Conservation (phyloP, 1,284 basidiomycete genomes). For the Bondarzewia mesenterica region DNA sequence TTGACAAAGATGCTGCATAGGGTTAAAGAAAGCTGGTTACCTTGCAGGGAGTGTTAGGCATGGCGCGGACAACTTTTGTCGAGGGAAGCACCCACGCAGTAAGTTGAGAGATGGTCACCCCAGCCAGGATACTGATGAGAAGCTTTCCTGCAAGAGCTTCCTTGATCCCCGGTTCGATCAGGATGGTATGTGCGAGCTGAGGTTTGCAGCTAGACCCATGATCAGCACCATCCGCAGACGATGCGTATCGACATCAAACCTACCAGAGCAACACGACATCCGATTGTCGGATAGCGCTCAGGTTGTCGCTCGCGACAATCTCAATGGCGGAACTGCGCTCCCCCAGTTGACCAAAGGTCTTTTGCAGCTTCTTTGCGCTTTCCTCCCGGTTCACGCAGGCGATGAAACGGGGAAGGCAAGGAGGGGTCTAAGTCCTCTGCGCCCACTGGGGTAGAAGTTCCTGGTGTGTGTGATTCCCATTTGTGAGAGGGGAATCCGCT, state of each 20-base stretch:
- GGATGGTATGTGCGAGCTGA: slow-evolving; percentile 74
- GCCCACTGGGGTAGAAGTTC: slow-evolving; percentile 69
- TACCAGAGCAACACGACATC: slow-evolving; percentile 89
- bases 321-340: slow-evolving; percentile 54
- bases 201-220: slow-evolving; percentile 79
- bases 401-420: slow-evolving; percentile 77
- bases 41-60: slow-evolving; percentile 99
- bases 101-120: slow-evolving; percentile 85
- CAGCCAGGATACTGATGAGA: slow-evolving; percentile 93
- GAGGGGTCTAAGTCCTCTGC: slow-evolving; percentile 48
- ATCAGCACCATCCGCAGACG: background rate
- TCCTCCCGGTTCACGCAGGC: slow-evolving; percentile 84
- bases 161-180: slow-evolving; percentile 74
- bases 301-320: slow-evolving; percentile 64
- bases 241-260: slow-evolving; percentile 16
- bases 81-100: slow-evolving; percentile 62
- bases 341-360: slow-evolving; percentile 54
- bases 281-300: slow-evolving; percentile 62
- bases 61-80: slow-evolving; percentile 89
- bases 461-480: slow-evolving; percentile 81
- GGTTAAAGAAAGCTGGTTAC: slow-evolving; percentile 34
- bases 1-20: background rate
- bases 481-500: slow-evolving; percentile 28
- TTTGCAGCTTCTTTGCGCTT: slow-evolving; percentile 63
- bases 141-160: slow-evolving; percentile 87